Evolutionary conservation across 2,329 filamentous ascomycete genomes (phyloP).

Genomic region (Curvularia sp.): DNA sequence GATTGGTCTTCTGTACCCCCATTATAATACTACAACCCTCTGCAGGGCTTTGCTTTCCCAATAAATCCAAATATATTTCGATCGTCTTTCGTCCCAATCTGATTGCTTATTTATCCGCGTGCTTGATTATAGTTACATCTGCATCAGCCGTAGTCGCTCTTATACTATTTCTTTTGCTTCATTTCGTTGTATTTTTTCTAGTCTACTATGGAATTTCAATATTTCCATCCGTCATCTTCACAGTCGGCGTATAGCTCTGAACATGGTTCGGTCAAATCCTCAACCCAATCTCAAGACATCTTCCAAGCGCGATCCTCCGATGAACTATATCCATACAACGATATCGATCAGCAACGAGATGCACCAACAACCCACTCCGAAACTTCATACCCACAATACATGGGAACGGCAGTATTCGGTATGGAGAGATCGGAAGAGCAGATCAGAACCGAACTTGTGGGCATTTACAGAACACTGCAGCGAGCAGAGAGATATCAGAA

Average conservation of each 20-base stretch:
- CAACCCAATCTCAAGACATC: slow-evolving; percentile 34
- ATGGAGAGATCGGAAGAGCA: slow-evolving; percentile 39
- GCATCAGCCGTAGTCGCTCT: slow-evolving; percentile 36
- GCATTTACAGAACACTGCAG: slow-evolving; percentile 39
- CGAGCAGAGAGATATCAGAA: slow-evolving; percentile 54
- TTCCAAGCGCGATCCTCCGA: slow-evolving; percentile 55
- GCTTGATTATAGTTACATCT: slow-evolving; percentile 52
- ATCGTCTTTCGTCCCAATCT: slow-evolving; percentile 42
- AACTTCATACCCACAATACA: slow-evolving; percentile 34
- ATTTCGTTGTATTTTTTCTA: slow-evolving; percentile 32
- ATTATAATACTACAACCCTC: slow-evolving; percentile 43
- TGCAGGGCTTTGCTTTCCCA: slow-evolving; percentile 29
- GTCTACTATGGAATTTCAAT: slow-evolving; percentile 42
- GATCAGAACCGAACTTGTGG: slow-evolving; percentile 38
- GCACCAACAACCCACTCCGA: slow-evolving; percentile 34
- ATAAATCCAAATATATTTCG: slow-evolving; percentile 44
- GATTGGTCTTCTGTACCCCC: slow-evolving; percentile 30
- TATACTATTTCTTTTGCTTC: slow-evolving; percentile 30
- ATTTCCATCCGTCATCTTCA: slow-evolving; percentile 47
- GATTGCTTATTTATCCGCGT: slow-evolving; percentile 56
- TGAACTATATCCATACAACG: slow-evolving; percentile 43
- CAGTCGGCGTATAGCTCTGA: slow-evolving; percentile 53
- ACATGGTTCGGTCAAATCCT: slow-evolving; percentile 21
- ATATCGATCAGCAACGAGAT: slow-evolving; percentile 30
- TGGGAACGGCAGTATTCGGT: slow-evolving; percentile 26